Percentiles rank a stretch among this genome's conserved stretches.
phyloP scores from a whole-genome alignment of 1,284 basidiomycete species.

The Wallemia mellicola region DNA sequence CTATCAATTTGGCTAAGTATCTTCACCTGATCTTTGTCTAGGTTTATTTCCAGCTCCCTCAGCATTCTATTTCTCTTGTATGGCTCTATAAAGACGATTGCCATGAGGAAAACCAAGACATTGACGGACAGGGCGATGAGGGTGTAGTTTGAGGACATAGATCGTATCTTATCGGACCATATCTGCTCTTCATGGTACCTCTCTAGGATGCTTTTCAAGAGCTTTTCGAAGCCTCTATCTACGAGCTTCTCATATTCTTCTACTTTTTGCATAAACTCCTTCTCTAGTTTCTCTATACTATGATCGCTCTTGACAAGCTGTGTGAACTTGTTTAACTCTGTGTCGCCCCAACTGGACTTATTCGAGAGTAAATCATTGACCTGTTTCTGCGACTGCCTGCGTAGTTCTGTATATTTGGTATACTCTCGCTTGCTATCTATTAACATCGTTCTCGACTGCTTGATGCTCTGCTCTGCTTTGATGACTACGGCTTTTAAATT shows the following conservation, averaged over 20 bases:
- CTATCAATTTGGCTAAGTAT: neutral
- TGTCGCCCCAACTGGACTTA: constrained; percentile 46
- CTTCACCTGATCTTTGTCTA: constrained; percentile 31
- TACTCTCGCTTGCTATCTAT: constrained; percentile 10
- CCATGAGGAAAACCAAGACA: constrained; percentile 54
- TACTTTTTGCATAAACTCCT: constrained; percentile 30
- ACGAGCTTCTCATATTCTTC: constrained; percentile 39
- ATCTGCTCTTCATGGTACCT: constrained; percentile 88
- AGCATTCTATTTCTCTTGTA: constrained; percentile 65
- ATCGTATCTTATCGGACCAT: constrained; percentile 89
- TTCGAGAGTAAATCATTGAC: constrained; percentile 72
- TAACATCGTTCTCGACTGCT: neutral
- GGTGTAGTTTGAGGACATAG: constrained; percentile 63
- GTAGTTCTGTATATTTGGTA: constrained; percentile 26
- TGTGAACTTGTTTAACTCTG: constrained; percentile 55
- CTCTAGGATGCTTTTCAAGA: constrained; percentile 54
- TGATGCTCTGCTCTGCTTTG: constrained; percentile 31
- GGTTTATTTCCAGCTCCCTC: constrained; percentile 54
- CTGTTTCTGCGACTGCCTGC: constrained; percentile 36
- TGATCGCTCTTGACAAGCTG: constrained; percentile 63
- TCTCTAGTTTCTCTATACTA: constrained; percentile 42
- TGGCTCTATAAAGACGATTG: constrained; percentile 65
- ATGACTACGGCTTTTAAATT: constrained; percentile 44
- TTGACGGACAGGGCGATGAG: constrained; percentile 56
- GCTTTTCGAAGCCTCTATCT: constrained; percentile 50